Percentiles rank a stretch among this genome's conserved stretches.
phyloP scores from a whole-genome alignment of 179 eudicot species.

The Kewa caespitosa region DNA sequence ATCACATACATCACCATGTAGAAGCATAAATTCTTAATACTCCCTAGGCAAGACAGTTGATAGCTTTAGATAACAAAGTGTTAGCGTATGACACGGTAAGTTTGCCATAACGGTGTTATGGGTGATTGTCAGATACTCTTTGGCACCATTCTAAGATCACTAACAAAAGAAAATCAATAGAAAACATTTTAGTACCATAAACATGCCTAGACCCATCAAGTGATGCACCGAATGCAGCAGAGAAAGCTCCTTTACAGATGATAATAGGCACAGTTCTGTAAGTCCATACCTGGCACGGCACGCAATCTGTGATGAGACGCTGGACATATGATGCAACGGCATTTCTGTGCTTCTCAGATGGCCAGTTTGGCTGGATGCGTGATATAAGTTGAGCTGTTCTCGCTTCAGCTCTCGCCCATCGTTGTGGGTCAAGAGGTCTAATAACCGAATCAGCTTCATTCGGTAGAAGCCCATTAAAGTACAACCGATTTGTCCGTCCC shows the following conservation, averaged over 20 bases:
- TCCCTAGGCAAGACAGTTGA: not conserved
- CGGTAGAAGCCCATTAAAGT: constrained; percentile 50
- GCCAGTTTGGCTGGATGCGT: constrained; percentile 48
- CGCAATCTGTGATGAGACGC: constrained; percentile 43
- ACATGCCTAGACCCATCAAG: not conserved
- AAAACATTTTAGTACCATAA: not conserved
- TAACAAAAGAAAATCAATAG: not conserved
- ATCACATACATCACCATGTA: not conserved
- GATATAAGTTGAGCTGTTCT: constrained; percentile 47
- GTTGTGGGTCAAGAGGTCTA: constrained; percentile 39
- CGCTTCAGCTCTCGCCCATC: constrained; percentile 56
- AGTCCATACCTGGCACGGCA: constrained; percentile 54
- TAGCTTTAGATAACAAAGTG: not conserved
- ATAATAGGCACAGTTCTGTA: not conserved
- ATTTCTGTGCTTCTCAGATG: constrained; percentile 55
- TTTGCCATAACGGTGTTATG: too few relatives aligned
- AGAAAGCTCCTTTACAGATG: not conserved
- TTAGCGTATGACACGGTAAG: not conserved
- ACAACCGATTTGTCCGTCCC: constrained; percentile 30
- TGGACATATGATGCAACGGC: constrained; percentile 52
- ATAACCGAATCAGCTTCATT: constrained; percentile 38
- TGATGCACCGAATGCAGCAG: not conserved
- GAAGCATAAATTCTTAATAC: not conserved
- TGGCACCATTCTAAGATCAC: not conserved
- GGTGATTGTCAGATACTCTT: too few relatives aligned